phyloP scores from a whole-genome alignment of 2,329 filamentous ascomycete species.

The Colletotrichum salicis region DNA sequence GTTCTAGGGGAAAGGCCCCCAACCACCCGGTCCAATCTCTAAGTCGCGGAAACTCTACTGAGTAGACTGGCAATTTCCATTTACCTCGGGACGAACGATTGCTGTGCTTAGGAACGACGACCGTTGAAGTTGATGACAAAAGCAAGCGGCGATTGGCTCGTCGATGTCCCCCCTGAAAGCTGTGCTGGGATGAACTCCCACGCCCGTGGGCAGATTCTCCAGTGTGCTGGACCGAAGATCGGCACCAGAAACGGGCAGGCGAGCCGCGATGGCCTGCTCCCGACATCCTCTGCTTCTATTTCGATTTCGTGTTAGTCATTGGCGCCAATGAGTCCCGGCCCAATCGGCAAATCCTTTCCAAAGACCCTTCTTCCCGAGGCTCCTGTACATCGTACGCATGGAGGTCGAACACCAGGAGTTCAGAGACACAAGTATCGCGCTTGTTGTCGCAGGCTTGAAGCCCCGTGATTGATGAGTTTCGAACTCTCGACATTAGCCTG shows the following conservation, averaged over 20 bases:
- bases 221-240: conserved; percentile 11
- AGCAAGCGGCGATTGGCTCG: conserved; percentile 1
- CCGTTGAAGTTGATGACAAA: conserved; percentile 4
- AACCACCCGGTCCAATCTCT: too few species aligned
- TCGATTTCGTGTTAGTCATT: conserved; percentile 1
- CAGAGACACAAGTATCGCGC: neutral
- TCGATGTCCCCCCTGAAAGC: neutral
- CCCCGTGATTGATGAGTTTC: conserved; percentile 20
- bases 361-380: neutral
- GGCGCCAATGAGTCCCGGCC: neutral
- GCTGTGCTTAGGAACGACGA: neutral
- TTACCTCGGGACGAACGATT: conserved; percentile 8
- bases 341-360: neutral
- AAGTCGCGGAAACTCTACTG: neutral
- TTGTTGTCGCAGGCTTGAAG: neutral
- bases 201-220: conserved; percentile 7
- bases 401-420: neutral
- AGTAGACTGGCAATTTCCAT: too few species aligned
- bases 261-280: conserved; percentile 2
- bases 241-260: conserved; percentile 8
- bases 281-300: neutral
- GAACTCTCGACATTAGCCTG: conserved; percentile 21
- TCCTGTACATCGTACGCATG: neutral
- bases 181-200: conserved; percentile 25
- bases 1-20: neutral